Evolutionary conservation across 805 yeast species (phyloP).

Genomic region (Spathaspora arborariae): DNA sequence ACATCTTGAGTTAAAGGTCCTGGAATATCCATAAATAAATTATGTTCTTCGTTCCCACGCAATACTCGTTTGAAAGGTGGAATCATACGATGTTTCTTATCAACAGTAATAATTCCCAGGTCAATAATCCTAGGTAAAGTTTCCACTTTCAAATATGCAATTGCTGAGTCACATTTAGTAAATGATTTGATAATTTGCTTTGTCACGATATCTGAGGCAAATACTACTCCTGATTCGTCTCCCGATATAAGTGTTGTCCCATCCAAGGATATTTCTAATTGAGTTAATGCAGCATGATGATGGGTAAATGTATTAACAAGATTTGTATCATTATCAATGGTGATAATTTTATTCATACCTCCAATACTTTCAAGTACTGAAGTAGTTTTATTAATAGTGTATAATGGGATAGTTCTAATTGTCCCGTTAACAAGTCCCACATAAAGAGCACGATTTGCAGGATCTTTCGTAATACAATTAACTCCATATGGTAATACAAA

Average conservation of each 20-base stretch:
- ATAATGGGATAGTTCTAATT: conserved; percentile 55
- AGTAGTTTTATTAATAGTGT: conserved; percentile 28
- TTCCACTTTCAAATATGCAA: conserved; percentile 25
- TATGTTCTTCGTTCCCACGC: conserved; percentile 40
- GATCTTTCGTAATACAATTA: conserved; percentile 61
- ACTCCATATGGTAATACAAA: conserved; percentile 64
- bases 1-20: conserved; percentile 11
- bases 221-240: conserved; percentile 64
- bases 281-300: conserved; percentile 45
- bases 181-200: conserved; percentile 64
- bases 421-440: conserved; percentile 65
- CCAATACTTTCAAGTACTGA: conserved; percentile 57
- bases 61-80: conserved; percentile 65
- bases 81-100: conserved; percentile 43
- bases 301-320: conserved; percentile 50
- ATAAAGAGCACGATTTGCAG: conserved; percentile 72
- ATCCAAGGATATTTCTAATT: conserved; percentile 63
- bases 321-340: conserved; percentile 49
- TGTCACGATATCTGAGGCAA: conserved; percentile 64
- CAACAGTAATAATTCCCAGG: conserved; percentile 13
- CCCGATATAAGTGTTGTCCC: conserved; percentile 74
- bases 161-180: conserved; percentile 35
- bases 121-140: conserved; percentile 15
- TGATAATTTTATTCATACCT: conserved; percentile 49
- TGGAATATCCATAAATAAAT: conserved; percentile 35